Evolutionary conservation across 2,329 filamentous ascomycete species (phyloP), one percentile per base, ranked within the genome.

Genomic region (Neofusicoccum sp.): DNA sequence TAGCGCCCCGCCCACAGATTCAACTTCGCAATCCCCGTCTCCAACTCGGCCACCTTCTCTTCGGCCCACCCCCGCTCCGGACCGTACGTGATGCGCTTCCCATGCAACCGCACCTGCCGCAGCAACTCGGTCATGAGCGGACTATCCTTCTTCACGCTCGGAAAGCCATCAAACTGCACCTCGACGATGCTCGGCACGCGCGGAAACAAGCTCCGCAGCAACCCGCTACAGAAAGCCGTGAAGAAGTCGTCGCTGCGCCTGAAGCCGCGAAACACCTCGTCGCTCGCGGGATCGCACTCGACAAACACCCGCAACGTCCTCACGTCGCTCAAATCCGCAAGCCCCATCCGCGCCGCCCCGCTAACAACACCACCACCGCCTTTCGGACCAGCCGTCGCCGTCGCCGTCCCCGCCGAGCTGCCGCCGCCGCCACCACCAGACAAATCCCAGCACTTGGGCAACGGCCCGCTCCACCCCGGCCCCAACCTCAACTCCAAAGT

Each of bases 401-500:
- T 20, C 20, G 20, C 20, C 20, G 20, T 20, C 20, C 20, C n/a
- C n/a, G n/a, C n/a, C n/a, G n/a, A n/a, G n/a, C n/a, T n/a, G n/a
- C n/a, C n/a, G n/a, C n/a, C n/a, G n/a, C n/a, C n/a, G 26, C 38
- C 51, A 2, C 33, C 36, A n/a, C 31, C 24, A 31, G 43, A 48
- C 9, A 59, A 11, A 1, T 86, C 84, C 87, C 90, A 92, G 53
- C 86, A 84, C 34, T 79, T 79, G 1, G 89, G 89, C 12, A 89
- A 89, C 26, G 51, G 51, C 61, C 83, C 83, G 63, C 79, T 86
- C 85, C 88, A 93, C 20, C 89, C 89, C 0, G 89, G 89, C 0
- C 89, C 89, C 0, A 93, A 78, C 2, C 89, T 84, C 58, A 93
- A 74, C 72, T 93, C 86, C 2, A 93, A 75, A 0, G 83, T 83